phyloP scores from a whole-genome alignment of 2,329 filamentous ascomycete genomes.

The Fusarium subglutinans region DNA sequence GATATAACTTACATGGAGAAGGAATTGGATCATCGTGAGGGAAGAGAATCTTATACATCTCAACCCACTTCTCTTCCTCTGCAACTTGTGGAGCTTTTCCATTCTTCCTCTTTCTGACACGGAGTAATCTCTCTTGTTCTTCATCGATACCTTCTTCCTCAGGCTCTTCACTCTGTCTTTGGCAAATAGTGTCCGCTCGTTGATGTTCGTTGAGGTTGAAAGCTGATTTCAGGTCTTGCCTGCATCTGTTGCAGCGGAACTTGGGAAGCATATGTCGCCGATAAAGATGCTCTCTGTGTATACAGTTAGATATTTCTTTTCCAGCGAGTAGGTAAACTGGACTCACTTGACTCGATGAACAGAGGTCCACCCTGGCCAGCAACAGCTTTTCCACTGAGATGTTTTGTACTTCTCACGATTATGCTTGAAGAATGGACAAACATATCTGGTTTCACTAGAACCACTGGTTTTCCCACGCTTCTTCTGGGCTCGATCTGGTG shows the following conservation, averaged over 20 bases:
- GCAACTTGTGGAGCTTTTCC: background rate
- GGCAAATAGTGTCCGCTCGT: background rate
- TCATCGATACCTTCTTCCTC: background rate
- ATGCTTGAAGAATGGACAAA: background rate
- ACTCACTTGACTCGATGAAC: background rate
- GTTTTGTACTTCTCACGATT: background rate
- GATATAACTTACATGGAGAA: background rate
- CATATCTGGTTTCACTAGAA: background rate
- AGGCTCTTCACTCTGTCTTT: background rate
- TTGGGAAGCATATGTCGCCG: background rate
- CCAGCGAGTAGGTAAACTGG: fast-evolving
- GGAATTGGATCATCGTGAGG: background rate
- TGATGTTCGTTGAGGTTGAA: background rate
- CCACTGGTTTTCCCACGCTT: background rate
- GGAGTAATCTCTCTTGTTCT: background rate
- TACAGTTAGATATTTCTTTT: background rate
- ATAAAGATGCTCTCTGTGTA: background rate
- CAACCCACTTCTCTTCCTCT: background rate
- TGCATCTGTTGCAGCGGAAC: background rate
- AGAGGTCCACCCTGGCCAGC: background rate
- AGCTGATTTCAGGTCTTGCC: background rate
- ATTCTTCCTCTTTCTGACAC: background rate
- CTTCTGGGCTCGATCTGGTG: background rate
- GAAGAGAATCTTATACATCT: background rate
- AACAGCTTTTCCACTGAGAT: background rate